phyloP scores from a whole-genome alignment of 1,284 basidiomycete genomes.

The Microbotryomycetes sp. region DNA sequence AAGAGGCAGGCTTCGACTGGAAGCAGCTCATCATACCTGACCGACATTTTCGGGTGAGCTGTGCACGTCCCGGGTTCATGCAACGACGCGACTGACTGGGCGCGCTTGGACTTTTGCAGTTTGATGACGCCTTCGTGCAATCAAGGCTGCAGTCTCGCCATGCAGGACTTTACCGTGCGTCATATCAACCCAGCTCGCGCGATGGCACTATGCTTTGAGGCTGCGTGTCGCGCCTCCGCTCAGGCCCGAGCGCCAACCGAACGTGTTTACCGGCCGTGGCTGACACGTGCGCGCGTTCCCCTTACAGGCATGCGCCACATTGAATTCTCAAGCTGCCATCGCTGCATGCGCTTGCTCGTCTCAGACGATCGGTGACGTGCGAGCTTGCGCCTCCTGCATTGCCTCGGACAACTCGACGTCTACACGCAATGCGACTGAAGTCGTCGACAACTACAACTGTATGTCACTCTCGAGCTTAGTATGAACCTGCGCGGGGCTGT shows the following conservation, averaged over 20 bases:
- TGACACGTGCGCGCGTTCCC: neutral
- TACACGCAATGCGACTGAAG: slow-evolving; percentile 7
- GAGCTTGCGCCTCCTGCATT: slow-evolving; percentile 20
- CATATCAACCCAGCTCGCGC: neutral
- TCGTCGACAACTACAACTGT: slow-evolving; percentile 24
- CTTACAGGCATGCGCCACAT: slow-evolving; percentile 13
- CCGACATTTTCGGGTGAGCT: slow-evolving; percentile 6
- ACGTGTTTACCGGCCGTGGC: too few relatives aligned
- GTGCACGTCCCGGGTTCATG: neutral
- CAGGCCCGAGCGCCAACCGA: too few relatives aligned
- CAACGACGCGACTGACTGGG: neutral
- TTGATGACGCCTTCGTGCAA: neutral
- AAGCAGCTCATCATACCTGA: slow-evolving; percentile 13
- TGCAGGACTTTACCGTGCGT: slow-evolving; percentile 14
- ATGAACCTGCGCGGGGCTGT: neutral
- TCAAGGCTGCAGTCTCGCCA: slow-evolving; percentile 2
- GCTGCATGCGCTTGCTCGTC: slow-evolving; percentile 28
- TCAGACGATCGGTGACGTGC: slow-evolving; percentile 16
- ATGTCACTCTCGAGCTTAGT: neutral
- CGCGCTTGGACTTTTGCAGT: neutral
- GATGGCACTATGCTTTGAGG: neutral
- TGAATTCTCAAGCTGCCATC: slow-evolving; percentile 13
- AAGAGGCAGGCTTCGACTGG: neutral
- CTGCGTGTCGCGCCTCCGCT: too few relatives aligned
- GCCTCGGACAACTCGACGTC: slow-evolving; percentile 9